These are phyloP conservation scores for Gnomoniopsis sp. DNA, from an alignment of 2,329 filamentous ascomycete genomes.

Conservation along the genomic window DNA sequence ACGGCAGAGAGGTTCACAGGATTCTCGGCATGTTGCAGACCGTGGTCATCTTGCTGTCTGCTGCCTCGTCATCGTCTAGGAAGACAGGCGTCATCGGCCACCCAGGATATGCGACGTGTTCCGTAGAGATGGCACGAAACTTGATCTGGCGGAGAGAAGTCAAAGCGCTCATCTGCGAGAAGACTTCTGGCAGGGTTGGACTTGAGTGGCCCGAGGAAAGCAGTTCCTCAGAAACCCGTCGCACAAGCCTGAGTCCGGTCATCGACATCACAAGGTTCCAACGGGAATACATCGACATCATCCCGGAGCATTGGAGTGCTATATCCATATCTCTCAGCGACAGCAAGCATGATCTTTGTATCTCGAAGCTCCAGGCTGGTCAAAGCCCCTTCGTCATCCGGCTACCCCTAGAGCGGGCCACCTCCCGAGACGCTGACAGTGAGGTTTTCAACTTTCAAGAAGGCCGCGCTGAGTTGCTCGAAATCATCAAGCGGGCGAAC, in stretches of 20 bases:
- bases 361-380: slow-evolving; percentile 77
- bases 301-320: slow-evolving; percentile 80
- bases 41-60: slow-evolving; percentile 63
- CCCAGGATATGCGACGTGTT: slow-evolving; percentile 58
- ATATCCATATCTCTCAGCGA: slow-evolving; percentile 84
- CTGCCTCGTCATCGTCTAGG: slow-evolving; percentile 48
- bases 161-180: slow-evolving; percentile 47
- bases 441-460: slow-evolving; percentile 82
- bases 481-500: slow-evolving; percentile 81
- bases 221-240: slow-evolving; percentile 28
- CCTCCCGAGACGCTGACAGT: slow-evolving; percentile 71
- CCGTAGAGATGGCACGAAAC: slow-evolving; percentile 67
- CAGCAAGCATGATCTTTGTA: slow-evolving; percentile 76
- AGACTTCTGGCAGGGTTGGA: slow-evolving; percentile 37
- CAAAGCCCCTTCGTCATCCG: slow-evolving; percentile 81
- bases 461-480: slow-evolving; percentile 73
- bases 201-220: slow-evolving; percentile 34
- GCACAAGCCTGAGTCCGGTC: slow-evolving; percentile 43
- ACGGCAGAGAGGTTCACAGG: slow-evolving; percentile 59
- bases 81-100: slow-evolving; percentile 39
- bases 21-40: slow-evolving; percentile 63
- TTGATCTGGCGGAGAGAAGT: slow-evolving; percentile 64
- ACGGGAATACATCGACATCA: slow-evolving; percentile 76
- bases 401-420: slow-evolving; percentile 79
- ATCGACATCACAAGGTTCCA: slow-evolving; percentile 65